These are phyloP conservation scores for Serendipita sp. DNA, from an alignment of 768 basidiomycete species.

Conservation along the genomic window DNA sequence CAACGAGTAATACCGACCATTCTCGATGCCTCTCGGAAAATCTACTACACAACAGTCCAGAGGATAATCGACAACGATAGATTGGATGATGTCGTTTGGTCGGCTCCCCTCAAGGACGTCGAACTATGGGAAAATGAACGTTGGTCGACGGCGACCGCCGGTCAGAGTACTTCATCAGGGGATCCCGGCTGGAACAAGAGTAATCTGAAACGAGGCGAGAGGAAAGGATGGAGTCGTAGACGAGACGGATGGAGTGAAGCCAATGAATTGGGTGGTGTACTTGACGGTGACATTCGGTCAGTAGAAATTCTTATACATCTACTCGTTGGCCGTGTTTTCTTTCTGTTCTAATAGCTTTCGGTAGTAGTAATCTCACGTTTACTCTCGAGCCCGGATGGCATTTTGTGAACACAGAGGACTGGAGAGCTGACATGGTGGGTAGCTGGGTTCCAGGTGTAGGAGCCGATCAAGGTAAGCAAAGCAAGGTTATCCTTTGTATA, in stretches of 20 bases:
- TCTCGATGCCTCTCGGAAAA: conserved; percentile 17
- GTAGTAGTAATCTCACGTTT: conserved; percentile 62
- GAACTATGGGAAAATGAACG: conserved; percentile 76
- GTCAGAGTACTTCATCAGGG: conserved; percentile 13
- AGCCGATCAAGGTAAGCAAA: conserved; percentile 23
- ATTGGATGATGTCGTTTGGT: conserved; percentile 50
- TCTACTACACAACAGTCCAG: conserved; percentile 14
- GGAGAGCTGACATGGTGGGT: conserved; percentile 49
- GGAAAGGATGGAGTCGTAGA: conserved; percentile 54
- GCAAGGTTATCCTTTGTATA: neutral
- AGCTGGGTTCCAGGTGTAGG: conserved; percentile 34
- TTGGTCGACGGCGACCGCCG: conserved; percentile 22
- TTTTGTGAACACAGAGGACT: conserved; percentile 63
- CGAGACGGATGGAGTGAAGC: conserved; percentile 57
- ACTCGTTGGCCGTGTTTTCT: neutral
- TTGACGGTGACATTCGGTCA: conserved; percentile 46
- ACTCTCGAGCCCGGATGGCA: conserved; percentile 58
- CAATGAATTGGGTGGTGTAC: conserved; percentile 21
- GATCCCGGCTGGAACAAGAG: conserved; percentile 25
- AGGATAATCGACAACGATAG: conserved; percentile 45
- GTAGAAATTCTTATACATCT: conserved; percentile 15
- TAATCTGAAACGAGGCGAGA: conserved; percentile 28
- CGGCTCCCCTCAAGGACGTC: conserved; percentile 41
- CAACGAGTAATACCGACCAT: conserved; percentile 22
- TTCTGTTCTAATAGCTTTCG: conserved; percentile 18